These are phyloP conservation scores for Boletus mariae DNA, from an alignment of 1,284 basidiomycete genomes.

Conservation along the genomic window DNA sequence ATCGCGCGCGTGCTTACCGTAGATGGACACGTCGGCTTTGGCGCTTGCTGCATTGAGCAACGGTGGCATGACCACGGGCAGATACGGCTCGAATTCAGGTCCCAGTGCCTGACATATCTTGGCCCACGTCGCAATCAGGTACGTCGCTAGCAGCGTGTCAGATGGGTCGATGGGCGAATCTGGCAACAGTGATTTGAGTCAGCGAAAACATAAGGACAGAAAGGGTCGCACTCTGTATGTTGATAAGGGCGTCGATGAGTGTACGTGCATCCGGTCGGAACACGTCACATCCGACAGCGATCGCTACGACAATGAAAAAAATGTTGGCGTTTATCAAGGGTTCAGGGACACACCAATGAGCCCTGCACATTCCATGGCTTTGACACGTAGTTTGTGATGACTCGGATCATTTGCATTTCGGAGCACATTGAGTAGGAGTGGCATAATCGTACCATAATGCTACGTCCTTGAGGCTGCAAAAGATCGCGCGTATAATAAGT, in stretches of 20 bases:
- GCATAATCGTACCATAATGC: conserved; percentile 77
- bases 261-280: conserved; percentile 74
- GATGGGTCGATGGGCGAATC: conserved; percentile 61
- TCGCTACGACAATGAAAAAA: conserved; percentile 44
- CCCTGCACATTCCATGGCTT: conserved; percentile 85
- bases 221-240: conserved; percentile 65
- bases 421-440: conserved; percentile 67
- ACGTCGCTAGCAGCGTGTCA: conserved; percentile 65
- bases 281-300: conserved; percentile 74
- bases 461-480: conserved; percentile 24
- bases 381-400: conserved; percentile 65
- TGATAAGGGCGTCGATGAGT: conserved; percentile 68
- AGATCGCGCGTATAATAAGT: too few species aligned
- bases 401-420: conserved; percentile 63
- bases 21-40: conserved; percentile 77
- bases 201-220: background rate
- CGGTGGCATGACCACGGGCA: conserved; percentile 77
- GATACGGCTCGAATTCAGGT: conserved; percentile 77
- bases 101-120: conserved; percentile 81
- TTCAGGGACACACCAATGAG: conserved; percentile 55
- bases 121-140: conserved; percentile 77
- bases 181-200: conserved; percentile 23
- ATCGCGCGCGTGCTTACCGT: conserved; percentile 45
- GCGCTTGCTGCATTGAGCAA: conserved; percentile 71
- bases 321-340: background rate